These are phyloP conservation scores for Hypoxylon perforatum DNA, from an alignment of 495 filamentous ascomycete genomes.

Conservation along the genomic window DNA sequence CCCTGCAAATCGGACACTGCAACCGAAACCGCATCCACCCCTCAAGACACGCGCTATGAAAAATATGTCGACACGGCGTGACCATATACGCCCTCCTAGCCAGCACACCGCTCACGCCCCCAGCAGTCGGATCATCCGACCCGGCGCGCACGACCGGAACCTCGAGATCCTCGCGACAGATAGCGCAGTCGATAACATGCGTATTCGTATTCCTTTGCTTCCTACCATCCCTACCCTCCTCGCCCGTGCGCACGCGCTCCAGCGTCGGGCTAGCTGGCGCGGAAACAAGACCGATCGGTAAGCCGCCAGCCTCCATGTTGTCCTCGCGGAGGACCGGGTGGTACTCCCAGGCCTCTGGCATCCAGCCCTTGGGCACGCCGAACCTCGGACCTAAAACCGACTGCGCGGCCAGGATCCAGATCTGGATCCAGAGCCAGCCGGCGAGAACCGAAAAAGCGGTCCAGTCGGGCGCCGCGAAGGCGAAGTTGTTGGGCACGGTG, in stretches of 20 bases:
- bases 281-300: conserved; percentile 76
- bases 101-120: conserved; percentile 75
- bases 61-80: conserved; percentile 95
- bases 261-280: conserved; percentile 48
- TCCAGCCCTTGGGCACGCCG: conserved; percentile 71
- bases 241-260: conserved; percentile 45
- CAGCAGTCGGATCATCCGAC: conserved; percentile 60
- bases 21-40: conserved; percentile 94
- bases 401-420: conserved; percentile 79
- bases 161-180: conserved; percentile 91
- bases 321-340: conserved; percentile 91
- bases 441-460: conserved; percentile 69
- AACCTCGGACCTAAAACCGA: conserved; percentile 88
- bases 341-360: conserved; percentile 90
- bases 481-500: conserved; percentile 75
- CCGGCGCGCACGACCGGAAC: conserved; percentile 79
- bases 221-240: conserved; percentile 44
- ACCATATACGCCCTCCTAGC: conserved; percentile 92
- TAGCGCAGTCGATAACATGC: conserved; percentile 81
- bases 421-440: conserved; percentile 94
- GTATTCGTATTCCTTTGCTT: conserved; percentile 55
- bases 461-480: conserved; percentile 78
- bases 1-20: conserved; percentile 95
- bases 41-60: conserved; percentile 92
- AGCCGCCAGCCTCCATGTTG: conserved; percentile 76